phyloP scores from a whole-genome alignment of 1,139 yeast species.

The Yamadazyma siamensis region DNA sequence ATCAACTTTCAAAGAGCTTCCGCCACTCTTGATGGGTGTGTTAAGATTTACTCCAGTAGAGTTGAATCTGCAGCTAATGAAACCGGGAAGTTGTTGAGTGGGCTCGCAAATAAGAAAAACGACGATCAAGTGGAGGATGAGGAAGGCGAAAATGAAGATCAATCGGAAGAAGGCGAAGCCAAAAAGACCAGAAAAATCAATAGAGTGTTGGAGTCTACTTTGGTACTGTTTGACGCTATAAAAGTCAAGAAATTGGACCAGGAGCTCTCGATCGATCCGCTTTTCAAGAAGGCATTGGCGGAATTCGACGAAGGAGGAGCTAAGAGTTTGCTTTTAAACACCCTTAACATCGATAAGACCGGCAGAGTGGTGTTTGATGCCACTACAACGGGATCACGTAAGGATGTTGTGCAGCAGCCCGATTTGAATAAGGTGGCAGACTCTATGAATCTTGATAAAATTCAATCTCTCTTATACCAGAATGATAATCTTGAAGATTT shows the following conservation, averaged over 20 bases:
- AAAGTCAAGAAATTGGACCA: slow-evolving; percentile 68
- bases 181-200: slow-evolving; percentile 31
- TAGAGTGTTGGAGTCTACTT: slow-evolving; percentile 40
- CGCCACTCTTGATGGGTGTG: slow-evolving; percentile 40
- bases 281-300: slow-evolving; percentile 83
- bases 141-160: slow-evolving; percentile 14
- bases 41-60: slow-evolving; percentile 47
- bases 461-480: slow-evolving; percentile 20
- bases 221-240: slow-evolving; percentile 57
- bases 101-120: slow-evolving; percentile 43
- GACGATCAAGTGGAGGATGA: slow-evolving; percentile 16
- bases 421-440: slow-evolving; percentile 6
- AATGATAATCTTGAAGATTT: slow-evolving; percentile 35
- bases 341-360: slow-evolving; percentile 53
- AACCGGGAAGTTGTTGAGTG: slow-evolving; percentile 81
- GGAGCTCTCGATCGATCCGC: slow-evolving; percentile 79
- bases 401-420: slow-evolving; percentile 10
- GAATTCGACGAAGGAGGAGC: slow-evolving; percentile 98
- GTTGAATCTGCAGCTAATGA: slow-evolving; percentile 92
- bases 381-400: slow-evolving; percentile 26
- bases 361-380: slow-evolving; percentile 69
- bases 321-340: slow-evolving; percentile 72
- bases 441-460: slow-evolving; percentile 13
- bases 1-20: slow-evolving; percentile 43
- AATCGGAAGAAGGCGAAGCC: slow-evolving; percentile 16